Base-by-base conservation (phyloP, 805 yeast genomes). In the Metahyphopichia silvanorum region DNA sequence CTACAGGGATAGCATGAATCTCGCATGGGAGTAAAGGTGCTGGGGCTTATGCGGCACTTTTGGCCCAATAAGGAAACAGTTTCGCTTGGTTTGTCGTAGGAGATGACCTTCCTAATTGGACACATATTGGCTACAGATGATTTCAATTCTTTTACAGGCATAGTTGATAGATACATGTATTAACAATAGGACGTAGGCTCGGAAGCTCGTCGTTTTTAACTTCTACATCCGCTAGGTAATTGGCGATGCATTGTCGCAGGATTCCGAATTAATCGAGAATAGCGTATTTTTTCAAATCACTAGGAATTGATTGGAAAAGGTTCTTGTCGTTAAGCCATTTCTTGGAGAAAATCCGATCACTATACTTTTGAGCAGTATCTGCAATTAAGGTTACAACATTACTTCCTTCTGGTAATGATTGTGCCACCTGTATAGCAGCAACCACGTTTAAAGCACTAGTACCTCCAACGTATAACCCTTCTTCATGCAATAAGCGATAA, bases 391-490 rank as follows among this genome's bases (percentile, higher is more conserved):
- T 89, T 19, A 86, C 96, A 16, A 89, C 83, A 40, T 86, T 88
- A 8, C 84, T 65, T 19, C 79, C 77, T 46, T 84, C 87, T 2
- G 96, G 96, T 32, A 87, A 70, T 5, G 63, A 52, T 57, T 78
- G 59, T 3, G 96, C 96, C 13, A 86, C 79, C 51, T 78, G 76
- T 27, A 71, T 68, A 11, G 97, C 96, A 19, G 96, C 96, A 27
- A 78, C 94, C 27, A 88, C 96, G 51, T 89, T 89, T 51, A 89
- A 68, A 11, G 93, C 93, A 27, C 89, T 80, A 3, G 96, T 87
- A 29, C 96, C 96, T 15, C 97, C 97, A 4, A 88, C 69, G 49
- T 79, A 89, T 29, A 89, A 67, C 3, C 97, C 97, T 57, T 89
- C 97, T 51, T 86, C 94, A 47, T 88, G 88, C 44, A 89, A 66